Evolutionary conservation across 2,329 filamentous ascomycete genomes (phyloP).

Genomic region (Sporothrix euskadiensis): DNA sequence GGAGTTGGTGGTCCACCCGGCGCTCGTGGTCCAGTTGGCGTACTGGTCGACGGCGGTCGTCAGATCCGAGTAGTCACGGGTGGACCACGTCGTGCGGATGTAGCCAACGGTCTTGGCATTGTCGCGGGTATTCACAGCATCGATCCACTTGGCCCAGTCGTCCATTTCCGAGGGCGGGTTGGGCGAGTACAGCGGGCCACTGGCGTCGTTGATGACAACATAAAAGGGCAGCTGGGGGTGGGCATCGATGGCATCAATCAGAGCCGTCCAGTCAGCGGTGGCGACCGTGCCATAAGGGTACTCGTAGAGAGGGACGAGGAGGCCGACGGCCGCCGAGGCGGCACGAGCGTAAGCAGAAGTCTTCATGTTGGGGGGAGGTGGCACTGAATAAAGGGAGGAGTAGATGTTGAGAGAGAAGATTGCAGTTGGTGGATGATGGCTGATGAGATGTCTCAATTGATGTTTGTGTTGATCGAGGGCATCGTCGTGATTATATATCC

Average conservation of each 20-base stretch:
- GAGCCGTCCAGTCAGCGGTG: slow-evolving; percentile 31
- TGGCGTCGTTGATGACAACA: slow-evolving; percentile 32
- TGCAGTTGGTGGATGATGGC: not conserved
- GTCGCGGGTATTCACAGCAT: slow-evolving; percentile 26
- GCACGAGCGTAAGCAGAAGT: slow-evolving; percentile 25
- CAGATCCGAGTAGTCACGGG: slow-evolving; percentile 9
- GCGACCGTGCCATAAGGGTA: slow-evolving; percentile 30
- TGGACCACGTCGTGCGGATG: slow-evolving; percentile 26
- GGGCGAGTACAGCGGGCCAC: slow-evolving; percentile 25
- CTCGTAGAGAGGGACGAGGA: slow-evolving; percentile 34
- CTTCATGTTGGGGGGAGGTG: not conserved
- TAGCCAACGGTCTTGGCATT: slow-evolving; percentile 33
- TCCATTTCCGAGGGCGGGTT: slow-evolving; percentile 28
- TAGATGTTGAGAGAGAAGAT: not conserved
- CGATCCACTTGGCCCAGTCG: slow-evolving; percentile 29
- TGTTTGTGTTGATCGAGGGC: not conserved
- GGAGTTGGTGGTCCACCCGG: slow-evolving; percentile 23
- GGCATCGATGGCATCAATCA: slow-evolving; percentile 30
- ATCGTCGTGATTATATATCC: not conserved
- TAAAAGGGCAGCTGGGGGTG: slow-evolving; percentile 32
- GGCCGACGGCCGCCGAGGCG: slow-evolving; percentile 35
- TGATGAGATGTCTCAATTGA: not conserved
- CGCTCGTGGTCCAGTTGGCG: slow-evolving; percentile 28
- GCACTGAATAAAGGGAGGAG: no score
- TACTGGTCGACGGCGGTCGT: slow-evolving; percentile 29